These are phyloP conservation scores for Daldinia sp. DNA, from an alignment of 2,329 filamentous ascomycete genomes.

Conservation along the genomic window DNA sequence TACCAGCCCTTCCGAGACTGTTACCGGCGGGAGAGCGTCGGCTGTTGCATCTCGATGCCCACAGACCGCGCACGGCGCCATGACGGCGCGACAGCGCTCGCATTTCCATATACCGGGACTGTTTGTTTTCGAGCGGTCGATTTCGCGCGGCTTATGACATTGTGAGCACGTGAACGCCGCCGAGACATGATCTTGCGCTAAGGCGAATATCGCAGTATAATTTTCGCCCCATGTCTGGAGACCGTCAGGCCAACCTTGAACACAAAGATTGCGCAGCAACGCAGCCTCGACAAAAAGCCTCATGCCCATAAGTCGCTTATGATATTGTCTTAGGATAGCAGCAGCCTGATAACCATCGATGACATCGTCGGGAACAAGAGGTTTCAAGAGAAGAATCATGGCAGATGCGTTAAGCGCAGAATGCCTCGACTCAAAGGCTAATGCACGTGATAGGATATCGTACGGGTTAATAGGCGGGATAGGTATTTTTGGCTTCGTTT, in stretches of 20 bases:
- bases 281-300: conserved; percentile 67
- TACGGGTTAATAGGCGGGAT: conserved; percentile 63
- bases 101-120: conserved; percentile 63
- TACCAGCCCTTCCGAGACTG: conserved; percentile 39
- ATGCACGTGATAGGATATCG: conserved; percentile 59
- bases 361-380: conserved; percentile 62
- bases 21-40: conserved; percentile 43
- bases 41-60: conserved; percentile 59
- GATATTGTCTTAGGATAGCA: conserved; percentile 67
- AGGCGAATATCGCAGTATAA: conserved; percentile 62
- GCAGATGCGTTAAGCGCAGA: conserved; percentile 67
- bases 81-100: conserved; percentile 60
- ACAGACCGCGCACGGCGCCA: conserved; percentile 68
- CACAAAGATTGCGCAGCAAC: conserved; percentile 67
- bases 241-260: conserved; percentile 63
- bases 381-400: conserved; percentile 67
- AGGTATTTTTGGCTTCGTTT: conserved; percentile 16
- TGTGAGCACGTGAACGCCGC: conserved; percentile 62
- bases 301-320: conserved; percentile 67
- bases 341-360: conserved; percentile 65
- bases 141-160: conserved; percentile 65
- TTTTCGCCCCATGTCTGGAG: conserved; percentile 62
- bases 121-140: conserved; percentile 55
- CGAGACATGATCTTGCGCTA: conserved; percentile 63
- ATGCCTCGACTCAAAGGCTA: conserved; percentile 64